phyloP scores from a whole-genome alignment of 331 rosid species.

The Malus hybrid region DNA sequence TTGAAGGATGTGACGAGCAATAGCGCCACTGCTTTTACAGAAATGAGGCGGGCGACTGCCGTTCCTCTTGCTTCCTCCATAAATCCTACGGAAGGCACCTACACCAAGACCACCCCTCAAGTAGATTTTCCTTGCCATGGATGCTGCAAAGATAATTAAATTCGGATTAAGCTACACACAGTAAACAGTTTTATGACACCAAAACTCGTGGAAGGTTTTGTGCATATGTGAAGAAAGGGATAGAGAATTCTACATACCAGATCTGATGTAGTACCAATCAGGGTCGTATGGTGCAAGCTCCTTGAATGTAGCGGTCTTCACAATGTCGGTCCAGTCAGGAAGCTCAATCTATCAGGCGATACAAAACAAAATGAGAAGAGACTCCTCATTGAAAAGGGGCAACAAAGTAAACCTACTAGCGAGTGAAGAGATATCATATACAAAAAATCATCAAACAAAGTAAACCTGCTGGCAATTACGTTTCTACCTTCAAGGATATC shows the following conservation, averaged over 20 bases:
- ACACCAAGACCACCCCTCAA: conserved; percentile 55
- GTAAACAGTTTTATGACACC: not conserved
- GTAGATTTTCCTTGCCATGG: conserved; percentile 51
- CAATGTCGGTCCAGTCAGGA: conserved; percentile 31
- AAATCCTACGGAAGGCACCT: conserved; percentile 31
- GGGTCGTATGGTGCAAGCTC: conserved; percentile 39
- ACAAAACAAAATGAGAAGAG: not conserved
- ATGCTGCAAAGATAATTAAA: conserved; percentile 17
- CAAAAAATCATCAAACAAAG: not conserved
- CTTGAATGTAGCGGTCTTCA: conserved; percentile 28
- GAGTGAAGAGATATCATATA: too few relatives aligned
- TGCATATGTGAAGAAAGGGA: too few relatives aligned
- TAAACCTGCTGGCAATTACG: not conserved
- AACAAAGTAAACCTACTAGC: not conserved
- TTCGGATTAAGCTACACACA: not conserved
- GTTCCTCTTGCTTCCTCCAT: conserved; percentile 34
- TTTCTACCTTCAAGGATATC: not conserved
- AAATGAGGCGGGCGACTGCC: conserved; percentile 38
- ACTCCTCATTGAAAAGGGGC: not conserved
- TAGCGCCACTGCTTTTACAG: conserved; percentile 28
- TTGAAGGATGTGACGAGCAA: conserved; percentile 34
- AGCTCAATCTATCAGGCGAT: conserved; percentile 17
- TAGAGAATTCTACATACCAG: conserved; percentile 10
- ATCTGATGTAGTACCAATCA: conserved; percentile 30
- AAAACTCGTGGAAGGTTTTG: not conserved